Base-by-base conservation (phyloP, 2,329 filamentous ascomycete species). In the Fusarium pseudocircinatum region DNA sequence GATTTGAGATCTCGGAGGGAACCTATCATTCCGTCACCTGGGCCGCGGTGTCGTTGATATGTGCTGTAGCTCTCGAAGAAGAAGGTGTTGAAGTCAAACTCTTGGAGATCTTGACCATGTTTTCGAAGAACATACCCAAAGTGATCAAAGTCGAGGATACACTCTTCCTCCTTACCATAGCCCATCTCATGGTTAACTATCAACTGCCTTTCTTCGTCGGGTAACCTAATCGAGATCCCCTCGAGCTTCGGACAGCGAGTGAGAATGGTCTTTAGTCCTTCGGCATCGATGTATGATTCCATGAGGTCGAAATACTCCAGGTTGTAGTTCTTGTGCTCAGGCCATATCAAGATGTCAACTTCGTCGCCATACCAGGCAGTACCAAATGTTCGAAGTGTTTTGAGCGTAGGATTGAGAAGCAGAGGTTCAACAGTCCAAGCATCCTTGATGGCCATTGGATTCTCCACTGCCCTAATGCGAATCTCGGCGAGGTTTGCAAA, bases 401-500 rank as follows among this genome's bases (percentile, higher is more conserved):
- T 58, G 6, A 66, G 30, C 6, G 4, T 58, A n/a, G 42, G n/a
- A 2, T 65, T 44, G 10, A 66, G 42, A 22, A 66, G 36, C 0
- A 66, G 32, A 16, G 60, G 42, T 1, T 66, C 60, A 4, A 65
- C 49, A 7, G 13, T 14, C 12, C 4, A 32, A 14, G 32, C 13
- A 32, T 1, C 2, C 4, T n/a, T 6, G 30, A 42, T 8, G 20
- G 2, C 1, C 6, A 0, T 12, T 22, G 2, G 4, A 4, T 1
- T 0, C 2, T 28, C 14, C 1, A 26, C 24, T 0, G 13, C 54
- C 3, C 22, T 65, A 9, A 75, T 13, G 1, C 57, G 56, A 5
- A 75, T 37, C 4, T 73, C 59, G 43, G 24, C 47, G 12, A 73
- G 57, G 20, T 49, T 37, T 2, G 53, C 52, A n/a, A 73, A 46